A percentile compares a stretch with the other conserved stretches of the same genome.
These are phyloP conservation scores for Crinitomyces ghanaensis DNA, from an alignment of 805 yeast species.

Conservation along the genomic window DNA sequence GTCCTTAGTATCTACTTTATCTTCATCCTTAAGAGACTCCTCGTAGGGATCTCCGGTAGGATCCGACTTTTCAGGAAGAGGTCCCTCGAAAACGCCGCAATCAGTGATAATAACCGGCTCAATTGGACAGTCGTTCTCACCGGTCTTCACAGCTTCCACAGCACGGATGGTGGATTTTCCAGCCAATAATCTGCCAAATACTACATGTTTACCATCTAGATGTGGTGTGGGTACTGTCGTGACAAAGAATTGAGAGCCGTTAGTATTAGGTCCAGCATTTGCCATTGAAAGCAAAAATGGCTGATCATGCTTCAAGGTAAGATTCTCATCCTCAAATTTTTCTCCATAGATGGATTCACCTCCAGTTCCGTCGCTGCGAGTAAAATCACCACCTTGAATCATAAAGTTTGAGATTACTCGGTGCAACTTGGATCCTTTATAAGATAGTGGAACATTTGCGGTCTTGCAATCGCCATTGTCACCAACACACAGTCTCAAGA, in stretches of 20 bases:
- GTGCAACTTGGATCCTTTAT: slow-evolving; percentile 24
- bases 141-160: slow-evolving; percentile 47
- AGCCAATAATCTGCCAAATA: slow-evolving; percentile 53
- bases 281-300: slow-evolving; percentile 87
- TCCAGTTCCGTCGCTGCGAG: slow-evolving; percentile 25
- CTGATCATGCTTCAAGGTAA: slow-evolving; percentile 51
- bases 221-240: slow-evolving; percentile 57
- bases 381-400: slow-evolving; percentile 28
- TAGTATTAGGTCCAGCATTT: slow-evolving; percentile 86
- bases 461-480: slow-evolving; percentile 61
- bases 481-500: slow-evolving; percentile 79
- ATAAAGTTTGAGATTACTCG: slow-evolving; percentile 26
- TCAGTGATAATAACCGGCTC: slow-evolving; percentile 33
- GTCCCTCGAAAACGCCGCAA: slow-evolving; percentile 63
- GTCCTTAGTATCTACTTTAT: slow-evolving; percentile 37
- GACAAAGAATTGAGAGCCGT: slow-evolving; percentile 84
- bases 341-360: slow-evolving; percentile 41
- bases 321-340: slow-evolving; percentile 24
- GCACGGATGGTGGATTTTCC: slow-evolving; percentile 35
- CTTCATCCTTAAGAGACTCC: slow-evolving; percentile 62
- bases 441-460: slow-evolving; percentile 7
- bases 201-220: slow-evolving; percentile 61
- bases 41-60: slow-evolving; percentile 79
- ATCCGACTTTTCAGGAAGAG: slow-evolving; percentile 41
- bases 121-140: slow-evolving; percentile 31